Evolutionary conservation across 306 rosid species (phyloP), one percentile per base, ranked within the genome.

Genomic region (Quercus robur): DNA sequence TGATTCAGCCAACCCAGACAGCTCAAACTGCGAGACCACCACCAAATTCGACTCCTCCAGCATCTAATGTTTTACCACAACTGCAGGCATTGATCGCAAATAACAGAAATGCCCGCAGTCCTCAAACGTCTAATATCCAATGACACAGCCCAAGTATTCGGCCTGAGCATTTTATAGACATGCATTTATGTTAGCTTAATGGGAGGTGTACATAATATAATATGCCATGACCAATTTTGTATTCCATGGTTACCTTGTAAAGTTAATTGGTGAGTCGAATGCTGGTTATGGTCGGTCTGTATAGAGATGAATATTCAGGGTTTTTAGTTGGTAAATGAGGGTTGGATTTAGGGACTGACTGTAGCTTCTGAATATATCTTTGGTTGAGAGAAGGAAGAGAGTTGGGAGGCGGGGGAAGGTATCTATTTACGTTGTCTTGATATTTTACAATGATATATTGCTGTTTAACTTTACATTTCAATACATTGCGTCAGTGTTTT

Each of bases 1-100:
- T 90, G 41, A 91, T 87, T 73, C 80, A 57, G 76, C 99, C 97
- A 76, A 89, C 94, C 54, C 94, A 81, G 59, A n/a, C 74, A 38
- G 67, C 71, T 10, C 82, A 80, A 33, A 55, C 82, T 44, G 56
- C 78, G 5, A 83, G 87, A 75, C 84, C 86, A 8, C 79, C 69
- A 1, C 19, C 78, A 21, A 57, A 77, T 51, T 14, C 49, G 71
- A 68, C 80, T 1, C 19, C 84, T 35, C 79, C 81, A 4, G 73
- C 85, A 63, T 70, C 83, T 8, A 28, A 35, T 35, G 81, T 56
- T 67, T 26, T 76, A 14, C 17, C 84, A 30, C 84, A 57, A 56
- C 79, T 63, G 69, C 83, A 78, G 62, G 82, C 46, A 18, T 84
- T 77, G 17, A 20, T 76, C 5, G 84, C 81, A 4, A 88, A 81